Base-by-base conservation (phyloP, 768 basidiomycete species). In the Podaxis sp. region DNA sequence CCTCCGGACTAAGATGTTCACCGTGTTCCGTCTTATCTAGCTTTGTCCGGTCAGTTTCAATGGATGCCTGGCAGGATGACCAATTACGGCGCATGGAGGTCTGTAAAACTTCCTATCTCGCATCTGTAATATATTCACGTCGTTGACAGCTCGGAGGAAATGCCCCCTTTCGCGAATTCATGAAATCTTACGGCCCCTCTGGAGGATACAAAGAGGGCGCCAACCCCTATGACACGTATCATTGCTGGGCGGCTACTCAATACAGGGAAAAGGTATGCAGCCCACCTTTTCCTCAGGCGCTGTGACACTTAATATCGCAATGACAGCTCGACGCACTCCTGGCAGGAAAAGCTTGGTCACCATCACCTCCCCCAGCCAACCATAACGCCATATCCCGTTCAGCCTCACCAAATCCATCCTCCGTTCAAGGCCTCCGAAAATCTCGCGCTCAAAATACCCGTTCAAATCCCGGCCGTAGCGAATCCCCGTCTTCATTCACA, bases 41-140 rank as follows among this genome's bases (percentile, higher is more conserved):
- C 72, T 96, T 95, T 73, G 92, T 96, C 58, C 82, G 95, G 70
- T 93, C 91, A 44, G 85, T 95, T 64, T 94, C 94, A 57, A 98
- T 97, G 95, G 95, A 97, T 75, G 90, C 93, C 65, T 97, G 95
- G 93, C 88, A 91, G 65, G 83, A 87, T 38, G 93, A 95, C 61
- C 94, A 97, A 73, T 76, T 93, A 64, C 87, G 72, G 68, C 82
- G 91, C 64, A 98, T 99, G 94, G 88, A 91, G 86, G 93, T 94
- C 52, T 55, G 77, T 59, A 51, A 48, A 37, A 55, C 46, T 44
- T 50, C 61, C 50, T 38, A 59, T 28, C 23, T 54, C 32, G 48
- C 61, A 47, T 37, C 62, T 50, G 21, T 57, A 40, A 47, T 16
- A 14, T 52, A 42, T 25, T 56, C 61, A 66, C 61, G 10, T 28